Conservation (phyloP, 2,329 filamentous ascomycete species). For the Diaporthe destruens region DNA sequence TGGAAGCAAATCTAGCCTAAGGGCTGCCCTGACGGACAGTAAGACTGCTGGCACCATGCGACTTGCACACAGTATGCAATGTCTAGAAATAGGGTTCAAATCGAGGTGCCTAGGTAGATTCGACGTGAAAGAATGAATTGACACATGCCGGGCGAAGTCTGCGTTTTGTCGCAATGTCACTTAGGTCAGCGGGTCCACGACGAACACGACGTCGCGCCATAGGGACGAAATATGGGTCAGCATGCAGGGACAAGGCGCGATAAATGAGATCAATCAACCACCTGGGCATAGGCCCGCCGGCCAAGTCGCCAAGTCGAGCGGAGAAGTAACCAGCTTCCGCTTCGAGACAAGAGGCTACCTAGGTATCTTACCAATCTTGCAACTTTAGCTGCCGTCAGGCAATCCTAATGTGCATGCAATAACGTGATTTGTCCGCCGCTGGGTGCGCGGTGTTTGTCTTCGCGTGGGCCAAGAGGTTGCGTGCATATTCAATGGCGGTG, state of each 20-base stretch:
- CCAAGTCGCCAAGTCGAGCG: constrained; percentile 29
- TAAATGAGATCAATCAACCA: constrained; percentile 14
- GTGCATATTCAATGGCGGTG: constrained; percentile 7
- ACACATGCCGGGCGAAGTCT: neutral
- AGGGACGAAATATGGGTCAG: constrained; percentile 1
- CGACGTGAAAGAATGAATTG: neutral
- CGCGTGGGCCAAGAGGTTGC: constrained; percentile 21
- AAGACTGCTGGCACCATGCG: neutral
- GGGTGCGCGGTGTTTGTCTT: neutral
- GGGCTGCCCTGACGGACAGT: neutral
- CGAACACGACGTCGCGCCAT: constrained; percentile 9
- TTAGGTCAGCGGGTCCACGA: neutral
- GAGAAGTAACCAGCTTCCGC: constrained; percentile 25
- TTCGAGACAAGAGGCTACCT: constrained; percentile 26
- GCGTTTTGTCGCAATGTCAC: no score
- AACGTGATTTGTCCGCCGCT: constrained; percentile 20
- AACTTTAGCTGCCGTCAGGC: no score
- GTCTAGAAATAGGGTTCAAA: neutral
- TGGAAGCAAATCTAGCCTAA: neutral
- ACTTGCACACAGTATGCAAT: neutral
- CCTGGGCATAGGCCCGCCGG: neutral
- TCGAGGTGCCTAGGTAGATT: no score
- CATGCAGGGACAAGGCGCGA: constrained; percentile 24
- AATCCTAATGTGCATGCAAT: neutral
- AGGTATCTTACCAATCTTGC: neutral